Evolutionary conservation across 225 moss, liverwort and hornwort species (phyloP), one percentile per base, ranked within the genome.

Genomic region (Rhytidiadelphus loreus): DNA sequence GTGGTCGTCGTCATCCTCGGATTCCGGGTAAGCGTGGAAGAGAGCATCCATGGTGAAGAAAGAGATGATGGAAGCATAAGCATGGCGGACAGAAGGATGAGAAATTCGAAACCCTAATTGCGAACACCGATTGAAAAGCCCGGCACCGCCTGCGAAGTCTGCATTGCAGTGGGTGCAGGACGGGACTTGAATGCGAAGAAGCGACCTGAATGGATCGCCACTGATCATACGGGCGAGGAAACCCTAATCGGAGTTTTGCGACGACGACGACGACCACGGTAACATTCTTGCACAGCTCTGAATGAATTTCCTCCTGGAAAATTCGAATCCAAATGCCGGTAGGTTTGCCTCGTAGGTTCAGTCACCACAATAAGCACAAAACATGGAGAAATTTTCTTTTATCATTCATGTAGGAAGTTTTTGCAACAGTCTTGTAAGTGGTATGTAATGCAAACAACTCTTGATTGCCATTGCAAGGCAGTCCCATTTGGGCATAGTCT

Each of bases 21-120:
- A 80, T 33, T 77, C 39, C 44, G 91, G 63, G 77, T 92, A 92
- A 55, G 86, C 89, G 69, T 66, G 85, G 71, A 91, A 72, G 59
- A 91, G 88, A 46, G 91, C 91, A 58, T 92, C 90, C 92, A 92
- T 92, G 69, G 59, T 24, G 75, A 41, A 15, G 71, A 37, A 71
- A 83, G 62, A 55, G 62, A 33, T 43, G 77, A 50, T 41, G 39
- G 64, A 56, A 55, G 33, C 76, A 21, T 23, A 12, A 33, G 69
- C 87, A 90, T 83, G 77, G 63, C 56, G 80, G 26, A 71, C 43
- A 53, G 35, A 46, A 50, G 69, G 9, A 70, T 70, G 53, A 12
- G 13, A 29, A 78, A 63, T 63, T 72, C 30, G 50, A 46, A 81
- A 29, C 61, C 85, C 89, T 89, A 52, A 83, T 82, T 50, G 33